A percentile compares a stretch with the other conserved stretches of the same genome.
Evolutionary conservation across 768 basidiomycete genomes (phyloP).

Genomic region (Trametes cinnabarina): DNA sequence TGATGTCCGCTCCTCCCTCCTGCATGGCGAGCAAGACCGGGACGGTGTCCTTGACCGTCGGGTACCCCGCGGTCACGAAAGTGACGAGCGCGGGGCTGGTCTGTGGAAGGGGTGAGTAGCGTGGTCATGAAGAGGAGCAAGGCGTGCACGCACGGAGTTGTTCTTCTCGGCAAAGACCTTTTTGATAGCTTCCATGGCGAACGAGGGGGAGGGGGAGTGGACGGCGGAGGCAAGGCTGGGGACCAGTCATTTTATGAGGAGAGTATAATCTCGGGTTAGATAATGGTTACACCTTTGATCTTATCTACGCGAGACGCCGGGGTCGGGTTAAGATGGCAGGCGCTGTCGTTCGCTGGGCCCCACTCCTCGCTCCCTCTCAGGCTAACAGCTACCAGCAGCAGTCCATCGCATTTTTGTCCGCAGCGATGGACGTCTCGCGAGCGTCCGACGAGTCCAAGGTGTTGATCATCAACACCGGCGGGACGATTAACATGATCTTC

Average conservation of each 20-base stretch:
- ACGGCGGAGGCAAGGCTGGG: slow-evolving; percentile 8
- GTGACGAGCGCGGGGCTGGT: slow-evolving; percentile 64
- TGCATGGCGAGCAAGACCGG: slow-evolving; percentile 90
- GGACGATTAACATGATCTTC: slow-evolving; percentile 87
- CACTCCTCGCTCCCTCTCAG: slow-evolving; percentile 9
- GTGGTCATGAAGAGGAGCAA: neutral
- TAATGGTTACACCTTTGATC: slow-evolving; percentile 7
- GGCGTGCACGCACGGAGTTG: slow-evolving; percentile 43
- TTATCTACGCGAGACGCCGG: slow-evolving; percentile 13
- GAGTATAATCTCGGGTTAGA: slow-evolving; percentile 1
- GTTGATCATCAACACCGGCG: slow-evolving; percentile 88
- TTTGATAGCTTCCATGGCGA: slow-evolving; percentile 66
- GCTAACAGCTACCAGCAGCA: too few species aligned
- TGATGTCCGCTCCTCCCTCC: slow-evolving; percentile 88
- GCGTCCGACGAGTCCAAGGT: slow-evolving; percentile 72
- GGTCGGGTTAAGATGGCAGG: slow-evolving; percentile 4
- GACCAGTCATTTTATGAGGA: slow-evolving; percentile 17
- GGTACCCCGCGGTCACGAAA: slow-evolving; percentile 95
- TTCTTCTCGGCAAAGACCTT: slow-evolving; percentile 69
- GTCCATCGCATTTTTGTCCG: neutral
- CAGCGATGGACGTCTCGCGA: slow-evolving; percentile 45
- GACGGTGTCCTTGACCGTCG: slow-evolving; percentile 74
- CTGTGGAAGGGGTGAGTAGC: slow-evolving; percentile 3
- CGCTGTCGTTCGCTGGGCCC: slow-evolving; percentile 3
- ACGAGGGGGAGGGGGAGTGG: slow-evolving; percentile 5